Evolutionary conservation across 495 filamentous ascomycete genomes (phyloP).

Genomic region (Lichenothelia convexa): DNA sequence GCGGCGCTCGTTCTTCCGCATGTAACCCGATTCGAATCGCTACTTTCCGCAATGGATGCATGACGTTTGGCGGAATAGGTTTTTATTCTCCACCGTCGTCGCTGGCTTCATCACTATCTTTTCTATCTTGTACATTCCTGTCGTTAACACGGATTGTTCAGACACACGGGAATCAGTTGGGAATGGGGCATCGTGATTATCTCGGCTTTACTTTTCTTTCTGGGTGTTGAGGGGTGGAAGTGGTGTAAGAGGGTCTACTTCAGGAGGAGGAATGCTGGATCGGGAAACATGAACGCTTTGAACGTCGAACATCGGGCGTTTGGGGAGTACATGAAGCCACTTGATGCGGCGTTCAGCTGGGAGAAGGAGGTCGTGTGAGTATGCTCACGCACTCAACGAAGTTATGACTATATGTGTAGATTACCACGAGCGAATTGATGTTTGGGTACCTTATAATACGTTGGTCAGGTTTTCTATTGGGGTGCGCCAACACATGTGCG

Average conservation of each 20-base stretch:
- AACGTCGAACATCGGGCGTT: no score
- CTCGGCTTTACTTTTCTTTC: constrained; percentile 37
- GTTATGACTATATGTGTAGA: no score
- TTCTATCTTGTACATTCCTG: constrained; percentile 55
- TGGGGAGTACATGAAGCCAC: no score
- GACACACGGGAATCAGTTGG: constrained; percentile 54
- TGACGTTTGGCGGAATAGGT: constrained; percentile 50
- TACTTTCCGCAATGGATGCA: constrained; percentile 29
- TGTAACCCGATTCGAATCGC: constrained; percentile 35
- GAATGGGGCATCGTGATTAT: constrained; percentile 51
- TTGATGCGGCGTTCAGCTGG: no score
- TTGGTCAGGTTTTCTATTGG: no score
- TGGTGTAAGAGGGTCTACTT: constrained; percentile 33
- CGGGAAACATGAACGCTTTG: no score
- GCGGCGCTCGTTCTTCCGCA: constrained; percentile 22
- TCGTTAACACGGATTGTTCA: constrained; percentile 50
- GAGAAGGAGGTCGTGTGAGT: no score
- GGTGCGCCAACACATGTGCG: no score
- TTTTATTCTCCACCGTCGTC: constrained; percentile 57
- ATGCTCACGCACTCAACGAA: no score
- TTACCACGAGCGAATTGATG: no score
- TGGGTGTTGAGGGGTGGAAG: constrained; percentile 51
- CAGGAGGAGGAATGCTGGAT: no score
- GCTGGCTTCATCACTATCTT: constrained; percentile 50
- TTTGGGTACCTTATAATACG: no score